Base-by-base conservation (phyloP, 345 rosid genomes). In the Cardamine resedifolia region DNA sequence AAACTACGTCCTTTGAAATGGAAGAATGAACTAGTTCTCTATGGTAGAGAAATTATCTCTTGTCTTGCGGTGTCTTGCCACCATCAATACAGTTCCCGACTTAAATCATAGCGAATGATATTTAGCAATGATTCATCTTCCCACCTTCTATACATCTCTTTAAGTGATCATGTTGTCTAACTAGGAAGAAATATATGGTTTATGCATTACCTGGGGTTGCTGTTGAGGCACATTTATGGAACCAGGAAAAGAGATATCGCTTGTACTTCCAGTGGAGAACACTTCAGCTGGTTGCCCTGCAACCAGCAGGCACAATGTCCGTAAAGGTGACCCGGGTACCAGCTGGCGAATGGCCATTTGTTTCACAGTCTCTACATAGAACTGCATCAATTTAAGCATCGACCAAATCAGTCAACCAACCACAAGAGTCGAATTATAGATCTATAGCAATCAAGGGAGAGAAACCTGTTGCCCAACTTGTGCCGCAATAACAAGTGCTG, bases 251-350 rank as follows among this genome's bases (percentile, higher is more conserved):
- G 65, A 72, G 68, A 64, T 62, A 60, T 76, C 64, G 41, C 71
- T 43, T 45, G 81, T 38, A 74, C 67, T 47, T 23, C 78, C 87
- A 19, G 78, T 18, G 64, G 97, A 79, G 80, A 95, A 90, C 47
- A 92, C 97, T 58, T 90, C 99, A 18, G 94, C 96, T 16, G 97
- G 97, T 81, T 92, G 94, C 63, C 99, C 99, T 20, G 98, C 96
- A 81, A 92, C 90, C 67, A 96, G 92, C 82, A 96, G 76, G 86
- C 94, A 96, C 59, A 96, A 79, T 71, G 99, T 96, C 64, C 99
- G 86, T 83, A 96, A 78, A 57, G 99, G 98, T 74, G 99, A 90
- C 72, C 99, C 99, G 4, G 92, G 87, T 53, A 87, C 84, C 76
- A 96, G 86, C 85, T 92, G 99, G 50, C 67, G 78, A 77, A 90